These are phyloP conservation scores for Crocinoboletus sp. DNA, from an alignment of 1,284 basidiomycete species.

Conservation along the genomic window DNA sequence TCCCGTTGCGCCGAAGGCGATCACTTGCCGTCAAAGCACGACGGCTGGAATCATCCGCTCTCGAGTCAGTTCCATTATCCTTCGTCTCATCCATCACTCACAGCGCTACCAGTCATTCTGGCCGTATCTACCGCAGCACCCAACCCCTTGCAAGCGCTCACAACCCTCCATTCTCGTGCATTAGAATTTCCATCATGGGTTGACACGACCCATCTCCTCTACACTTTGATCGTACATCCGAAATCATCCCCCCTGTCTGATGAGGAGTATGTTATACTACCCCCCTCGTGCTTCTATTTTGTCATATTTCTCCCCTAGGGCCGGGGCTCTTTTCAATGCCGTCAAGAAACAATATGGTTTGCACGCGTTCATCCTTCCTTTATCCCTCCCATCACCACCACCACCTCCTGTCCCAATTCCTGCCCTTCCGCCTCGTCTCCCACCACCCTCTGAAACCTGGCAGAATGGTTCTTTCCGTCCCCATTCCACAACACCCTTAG, in stretches of 20 bases:
- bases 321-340: conserved; percentile 71
- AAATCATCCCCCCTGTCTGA: conserved; percentile 61
- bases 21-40: conserved; percentile 58
- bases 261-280: conserved; percentile 59
- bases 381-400: conserved; percentile 54
- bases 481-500: conserved; percentile 9
- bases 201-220: conserved; percentile 61
- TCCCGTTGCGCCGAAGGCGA: conserved; percentile 71
- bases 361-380: conserved; percentile 62
- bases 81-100: conserved; percentile 10
- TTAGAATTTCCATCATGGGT: conserved; percentile 74
- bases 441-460: conserved; percentile 41
- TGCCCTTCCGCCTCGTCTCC: conserved; percentile 59
- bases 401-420: conserved; percentile 65
- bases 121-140: conserved; percentile 72
- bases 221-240: conserved; percentile 73
- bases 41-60: conserved; percentile 81
- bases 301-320: conserved; percentile 40
- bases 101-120: conserved; percentile 52
- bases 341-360: conserved; percentile 80
- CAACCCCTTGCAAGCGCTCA: conserved; percentile 73
- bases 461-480: conserved; percentile 16
- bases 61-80: conserved; percentile 48
- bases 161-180: conserved; percentile 58
- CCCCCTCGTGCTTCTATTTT: background rate